Conservation (phyloP, 768 basidiomycete genomes). For the Termitomyces sp. region DNA sequence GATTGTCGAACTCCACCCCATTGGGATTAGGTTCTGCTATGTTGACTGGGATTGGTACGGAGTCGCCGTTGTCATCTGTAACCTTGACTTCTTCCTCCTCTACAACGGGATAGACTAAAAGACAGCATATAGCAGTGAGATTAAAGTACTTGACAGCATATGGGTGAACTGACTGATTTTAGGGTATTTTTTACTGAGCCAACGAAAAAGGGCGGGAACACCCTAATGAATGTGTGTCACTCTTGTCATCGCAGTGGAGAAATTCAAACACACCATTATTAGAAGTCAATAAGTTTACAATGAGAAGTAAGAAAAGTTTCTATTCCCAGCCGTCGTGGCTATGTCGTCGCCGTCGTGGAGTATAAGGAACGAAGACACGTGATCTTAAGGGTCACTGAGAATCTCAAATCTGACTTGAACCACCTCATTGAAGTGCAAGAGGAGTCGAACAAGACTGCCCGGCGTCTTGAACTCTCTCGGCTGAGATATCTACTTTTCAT, state of each 20-base stretch:
- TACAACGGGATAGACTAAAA: slow-evolving; percentile 63
- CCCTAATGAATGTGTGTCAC: slow-evolving; percentile 46
- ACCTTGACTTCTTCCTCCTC: slow-evolving; percentile 82
- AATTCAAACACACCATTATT: slow-evolving; percentile 2
- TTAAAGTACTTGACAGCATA: background rate
- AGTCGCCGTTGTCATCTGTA: slow-evolving; percentile 59
- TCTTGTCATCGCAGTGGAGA: background rate
- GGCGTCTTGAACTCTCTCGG: background rate
- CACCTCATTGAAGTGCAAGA: background rate
- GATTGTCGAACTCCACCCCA: slow-evolving; percentile 88
- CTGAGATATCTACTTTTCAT: background rate
- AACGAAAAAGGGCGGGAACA: slow-evolving; percentile 96
- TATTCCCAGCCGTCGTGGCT: background rate
- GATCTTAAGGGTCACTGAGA: slow-evolving; percentile 8
- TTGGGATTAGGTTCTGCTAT: slow-evolving; percentile 88
- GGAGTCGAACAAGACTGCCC: background rate
- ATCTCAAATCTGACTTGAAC: slow-evolving; percentile 10
- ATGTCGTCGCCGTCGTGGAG: slow-evolving; percentile 1
- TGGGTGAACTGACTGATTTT: slow-evolving; percentile 72
- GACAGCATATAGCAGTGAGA: background rate
- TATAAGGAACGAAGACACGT: slow-evolving; percentile 8
- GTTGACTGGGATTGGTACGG: slow-evolving; percentile 70
- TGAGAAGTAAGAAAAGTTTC: background rate
- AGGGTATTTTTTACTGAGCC: slow-evolving; percentile 98
- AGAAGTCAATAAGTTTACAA: slow-evolving; percentile 3